Evolutionary conservation across 768 basidiomycete species (phyloP).

Genomic region (Panaeolus cyanescens): DNA sequence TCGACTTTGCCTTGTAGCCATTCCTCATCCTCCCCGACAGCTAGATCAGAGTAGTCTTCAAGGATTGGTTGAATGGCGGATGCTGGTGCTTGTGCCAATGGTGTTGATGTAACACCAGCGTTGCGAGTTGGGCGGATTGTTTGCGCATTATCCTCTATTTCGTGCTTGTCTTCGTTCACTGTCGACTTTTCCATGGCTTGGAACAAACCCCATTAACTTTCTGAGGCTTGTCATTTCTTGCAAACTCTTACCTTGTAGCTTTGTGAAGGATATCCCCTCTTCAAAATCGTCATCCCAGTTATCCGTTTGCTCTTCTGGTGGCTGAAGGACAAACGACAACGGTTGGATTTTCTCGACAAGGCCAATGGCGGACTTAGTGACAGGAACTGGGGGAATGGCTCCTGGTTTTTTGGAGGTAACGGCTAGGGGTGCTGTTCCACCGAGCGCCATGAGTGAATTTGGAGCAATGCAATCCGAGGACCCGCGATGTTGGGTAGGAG

Average conservation of each 20-base stretch:
- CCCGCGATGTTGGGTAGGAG: constrained; percentile 38
- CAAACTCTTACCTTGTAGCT: constrained; percentile 59
- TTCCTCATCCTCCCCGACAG: constrained; percentile 73
- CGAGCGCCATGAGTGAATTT: background rate
- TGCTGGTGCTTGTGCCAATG: constrained; percentile 63
- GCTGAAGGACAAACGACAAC: constrained; percentile 63
- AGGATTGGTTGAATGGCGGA: constrained; percentile 66
- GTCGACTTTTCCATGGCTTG: constrained; percentile 65
- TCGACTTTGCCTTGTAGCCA: constrained; percentile 77
- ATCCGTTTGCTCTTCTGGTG: constrained; percentile 86
- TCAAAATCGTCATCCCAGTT: constrained; percentile 99
- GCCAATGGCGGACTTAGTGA: constrained; percentile 37
- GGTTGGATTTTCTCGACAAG: constrained; percentile 62
- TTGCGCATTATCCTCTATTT: constrained; percentile 73
- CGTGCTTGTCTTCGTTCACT: constrained; percentile 55
- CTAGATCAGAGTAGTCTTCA: constrained; percentile 92
- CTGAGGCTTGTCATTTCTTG: background rate
- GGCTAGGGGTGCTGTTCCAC: background rate
- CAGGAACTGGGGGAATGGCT: constrained; percentile 25
- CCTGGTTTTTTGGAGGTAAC: constrained; percentile 20
- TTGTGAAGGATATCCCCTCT: constrained; percentile 86
- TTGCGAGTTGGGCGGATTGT: constrained; percentile 80
- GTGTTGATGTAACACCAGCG: constrained; percentile 54
- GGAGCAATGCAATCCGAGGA: background rate
- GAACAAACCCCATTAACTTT: background rate